These are phyloP conservation scores for Rhodotorula sp. DNA, from an alignment of 1,284 basidiomycete genomes.

Conservation along the genomic window DNA sequence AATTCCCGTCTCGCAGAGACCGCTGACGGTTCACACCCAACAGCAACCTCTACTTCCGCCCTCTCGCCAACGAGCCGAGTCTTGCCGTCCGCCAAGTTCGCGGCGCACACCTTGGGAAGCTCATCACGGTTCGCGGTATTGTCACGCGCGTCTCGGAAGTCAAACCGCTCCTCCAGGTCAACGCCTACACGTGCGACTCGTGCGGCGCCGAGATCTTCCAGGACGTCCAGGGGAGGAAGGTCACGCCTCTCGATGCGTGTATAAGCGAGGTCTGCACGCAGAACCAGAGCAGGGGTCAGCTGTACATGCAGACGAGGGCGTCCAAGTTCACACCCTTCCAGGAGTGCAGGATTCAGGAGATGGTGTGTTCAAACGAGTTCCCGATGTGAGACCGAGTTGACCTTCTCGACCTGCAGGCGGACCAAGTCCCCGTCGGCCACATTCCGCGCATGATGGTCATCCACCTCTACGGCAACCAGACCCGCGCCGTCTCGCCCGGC, in stretches of 20 bases:
- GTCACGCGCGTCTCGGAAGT: slow-evolving; percentile 98
- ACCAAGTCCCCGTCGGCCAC: slow-evolving; percentile 98
- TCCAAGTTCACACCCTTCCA: slow-evolving; percentile 98
- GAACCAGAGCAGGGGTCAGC: slow-evolving; percentile 82
- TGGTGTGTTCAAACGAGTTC: slow-evolving; percentile 59
- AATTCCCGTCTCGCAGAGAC: background rate
- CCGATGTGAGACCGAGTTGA: background rate
- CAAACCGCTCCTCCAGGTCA: slow-evolving; percentile 93
- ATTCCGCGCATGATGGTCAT: slow-evolving; percentile 98
- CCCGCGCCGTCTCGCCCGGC: slow-evolving; percentile 89
- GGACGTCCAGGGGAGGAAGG: slow-evolving; percentile 90
- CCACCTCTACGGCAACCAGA: slow-evolving; percentile 86
- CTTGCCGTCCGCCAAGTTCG: slow-evolving; percentile 90
- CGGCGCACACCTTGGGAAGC: slow-evolving; percentile 77
- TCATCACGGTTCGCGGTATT: slow-evolving; percentile 95
- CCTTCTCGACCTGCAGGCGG: slow-evolving; percentile 61
- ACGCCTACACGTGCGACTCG: slow-evolving; percentile 97
- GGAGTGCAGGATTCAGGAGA: slow-evolving; percentile 98
- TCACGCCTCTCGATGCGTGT: slow-evolving; percentile 84
- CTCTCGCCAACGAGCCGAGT: slow-evolving; percentile 64
- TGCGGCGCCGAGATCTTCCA: slow-evolving; percentile 99
- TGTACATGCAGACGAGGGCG: slow-evolving; percentile 97
- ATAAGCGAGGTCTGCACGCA: slow-evolving; percentile 77
- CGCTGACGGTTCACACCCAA: background rate
- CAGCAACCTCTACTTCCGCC: slow-evolving; percentile 91